A percentile compares a stretch with the other conserved stretches of the same genome.
Conservation (phyloP, 768 basidiomycete species). For the Piloderma croceum region DNA sequence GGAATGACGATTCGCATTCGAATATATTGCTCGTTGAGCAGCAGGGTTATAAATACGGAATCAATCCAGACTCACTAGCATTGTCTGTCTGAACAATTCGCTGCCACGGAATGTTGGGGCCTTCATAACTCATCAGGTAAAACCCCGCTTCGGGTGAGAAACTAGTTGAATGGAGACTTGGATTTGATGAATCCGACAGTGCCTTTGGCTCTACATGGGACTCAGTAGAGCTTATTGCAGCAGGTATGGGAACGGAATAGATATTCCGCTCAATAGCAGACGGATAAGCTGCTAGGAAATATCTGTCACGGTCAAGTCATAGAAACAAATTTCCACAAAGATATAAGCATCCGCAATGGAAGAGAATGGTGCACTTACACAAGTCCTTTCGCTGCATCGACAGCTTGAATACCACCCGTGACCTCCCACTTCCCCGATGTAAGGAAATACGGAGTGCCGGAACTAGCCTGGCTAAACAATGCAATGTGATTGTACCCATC, state of each 20-base stretch:
- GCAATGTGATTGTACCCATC: constrained; percentile 93
- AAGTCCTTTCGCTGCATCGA: constrained; percentile 60
- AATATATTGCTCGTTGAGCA: no score
- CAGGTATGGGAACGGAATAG: constrained; percentile 73
- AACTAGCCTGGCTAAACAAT: constrained; percentile 73
- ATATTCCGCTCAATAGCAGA: constrained; percentile 79
- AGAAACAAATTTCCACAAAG: constrained; percentile 11
- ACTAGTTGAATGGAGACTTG: constrained; percentile 55
- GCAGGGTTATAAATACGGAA: no score
- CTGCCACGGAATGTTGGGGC: constrained; percentile 86
- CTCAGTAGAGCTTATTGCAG: constrained; percentile 20
- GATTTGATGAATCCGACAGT: constrained; percentile 46
- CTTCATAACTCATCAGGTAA: constrained; percentile 74
- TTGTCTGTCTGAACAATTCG: constrained; percentile 57
- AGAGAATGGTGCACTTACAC: constrained; percentile 50
- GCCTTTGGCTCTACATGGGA: constrained; percentile 36
- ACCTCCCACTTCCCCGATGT: constrained; percentile 93
- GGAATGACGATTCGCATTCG: no score
- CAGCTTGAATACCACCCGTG: constrained; percentile 60
- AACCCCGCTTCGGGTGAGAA: constrained; percentile 88
- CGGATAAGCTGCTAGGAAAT: constrained; percentile 83
- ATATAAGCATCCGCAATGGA: constrained; percentile 6
- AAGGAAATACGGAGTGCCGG: constrained; percentile 69
- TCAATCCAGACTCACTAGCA: constrained; percentile 37
- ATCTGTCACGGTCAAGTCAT: constrained; percentile 46